Base-by-base conservation (phyloP, 257 asterid species). In the Ligustrum vulgare region DNA sequence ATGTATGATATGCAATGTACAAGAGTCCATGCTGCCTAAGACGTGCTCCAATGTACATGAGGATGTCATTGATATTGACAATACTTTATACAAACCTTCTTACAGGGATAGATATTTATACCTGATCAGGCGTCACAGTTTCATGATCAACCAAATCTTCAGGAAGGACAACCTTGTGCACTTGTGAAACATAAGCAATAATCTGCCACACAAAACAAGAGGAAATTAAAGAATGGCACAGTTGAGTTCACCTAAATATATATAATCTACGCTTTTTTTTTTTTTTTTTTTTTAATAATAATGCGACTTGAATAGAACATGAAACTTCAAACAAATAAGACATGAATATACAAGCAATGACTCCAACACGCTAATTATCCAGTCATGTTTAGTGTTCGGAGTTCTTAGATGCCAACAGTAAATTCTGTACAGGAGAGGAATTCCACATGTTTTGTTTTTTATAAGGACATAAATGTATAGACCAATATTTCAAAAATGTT, bases 141-240 rank as follows among this genome's bases (percentile, higher is more conserved):
- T 88, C 93, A 77, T 83, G 88, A 80, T 95, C 94, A 69, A 95
- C 88, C 71, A 83, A 81, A 78, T 88, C 86, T 41, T 87, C 96
- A 23, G 99, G 96, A 77, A 95, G 96, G 77, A 87, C 86, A 83
- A 95, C 96, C 16, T 80, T 88, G 84, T 93, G 97, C 56, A 80
- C 99, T 89, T 95, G 99, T 68, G 99, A 95, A 78, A 95, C 98
- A 77, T 95, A 95, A 77, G 99, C 97, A 81, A 95, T 82, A 87
- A 95, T 84, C 99, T 95, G 93, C 83, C 76, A 77, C 25, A 79
- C 69, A 34, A 72, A 78, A 78, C 64, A 81, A 35, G 70, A 72
- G 70, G 34, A 75, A 73, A 77, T 33, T 71, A 67, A 67, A 15
- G 74, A 78, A 56, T 54, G 2, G 23, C 72, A 23, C 56, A 79